phyloP scores from a whole-genome alignment of 345 rosid genomes.

The Eucalyptus regnans region DNA sequence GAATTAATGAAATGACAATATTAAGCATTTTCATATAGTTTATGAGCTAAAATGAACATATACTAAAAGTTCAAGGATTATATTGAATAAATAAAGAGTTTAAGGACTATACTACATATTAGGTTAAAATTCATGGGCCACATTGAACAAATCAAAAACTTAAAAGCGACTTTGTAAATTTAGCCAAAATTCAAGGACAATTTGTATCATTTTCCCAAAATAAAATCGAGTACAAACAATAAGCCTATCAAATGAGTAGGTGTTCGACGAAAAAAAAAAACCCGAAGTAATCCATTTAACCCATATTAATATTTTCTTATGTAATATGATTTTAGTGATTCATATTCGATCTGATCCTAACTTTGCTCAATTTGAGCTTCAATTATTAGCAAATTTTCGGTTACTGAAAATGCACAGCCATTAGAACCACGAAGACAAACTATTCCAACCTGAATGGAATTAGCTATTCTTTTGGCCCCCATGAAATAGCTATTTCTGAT shows the following conservation, averaged over 20 bases:
- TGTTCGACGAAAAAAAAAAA: no score
- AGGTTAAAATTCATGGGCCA: rapidly evolving
- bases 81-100: rapidly evolving
- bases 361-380: not conserved
- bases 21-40: not conserved
- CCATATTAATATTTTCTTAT: rapidly evolving
- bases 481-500: no score
- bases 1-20: not conserved
- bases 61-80: rapidly evolving
- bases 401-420: not conserved
- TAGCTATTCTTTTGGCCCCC: no score
- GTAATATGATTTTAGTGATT: not conserved
- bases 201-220: not conserved
- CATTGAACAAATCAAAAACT: not conserved
- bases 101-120: rapidly evolving
- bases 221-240: not conserved
- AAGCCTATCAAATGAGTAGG: not conserved
- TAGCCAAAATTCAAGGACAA: not conserved
- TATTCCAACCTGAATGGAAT: no score
- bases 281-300: rapidly evolving
- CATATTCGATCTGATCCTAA: not conserved
- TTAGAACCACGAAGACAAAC: not conserved
- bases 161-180: rapidly evolving
- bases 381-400: not conserved
- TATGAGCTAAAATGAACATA: rapidly evolving